Evolutionary conservation across 2,329 filamentous ascomycete genomes (phyloP), one percentile per base, ranked within the genome.

Genomic region (Nemania sp.): DNA sequence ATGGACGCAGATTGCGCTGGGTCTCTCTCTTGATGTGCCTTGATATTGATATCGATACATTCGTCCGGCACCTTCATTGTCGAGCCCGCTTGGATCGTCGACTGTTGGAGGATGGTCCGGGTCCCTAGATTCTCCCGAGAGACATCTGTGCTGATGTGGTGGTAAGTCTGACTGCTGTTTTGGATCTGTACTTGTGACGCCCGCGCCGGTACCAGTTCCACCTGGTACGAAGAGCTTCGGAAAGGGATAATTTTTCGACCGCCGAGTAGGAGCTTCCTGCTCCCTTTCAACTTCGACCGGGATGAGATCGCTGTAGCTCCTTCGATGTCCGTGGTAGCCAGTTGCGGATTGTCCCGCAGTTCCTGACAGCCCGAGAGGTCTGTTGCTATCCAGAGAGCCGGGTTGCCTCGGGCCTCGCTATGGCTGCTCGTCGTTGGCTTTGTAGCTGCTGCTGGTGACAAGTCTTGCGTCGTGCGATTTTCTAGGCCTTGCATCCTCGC

Each of bases 1-100:
- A 71, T 87, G 84, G 59, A 85, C 66, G 67, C 83, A 85, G 65
- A 82, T 68, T 63, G 68, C 66, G 43, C 29, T 48, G 2, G 49
- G 56, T 12, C 64, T 59, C 32, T 65, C 46, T 25, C 37, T 34
- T 59, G 55, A 39, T 54, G 56, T 57, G 46, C 46, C 37, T 47
- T 57, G 45, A 40, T 63, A 40, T 54, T 50, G 34, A 35, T 21
- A n/a, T 35, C 37, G 37, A 10, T 37, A 32, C 40, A 34, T 2
- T 17, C 6, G 17, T 32, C 20, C 32, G n/a, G 18, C 5, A 15
- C 17, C 15, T 29, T 21, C 17, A 7, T 15, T 49, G 5, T 47
- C n/a, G 21, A 3, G 5, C 6, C 13, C 40, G 46, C 49, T 37
- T 21, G 46, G 12, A 15, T 13, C 15, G 12, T 39, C 10, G 35